phyloP scores from a whole-genome alignment of 1,139 yeast genomes.

The Magnusiomyces suaveolens region DNA sequence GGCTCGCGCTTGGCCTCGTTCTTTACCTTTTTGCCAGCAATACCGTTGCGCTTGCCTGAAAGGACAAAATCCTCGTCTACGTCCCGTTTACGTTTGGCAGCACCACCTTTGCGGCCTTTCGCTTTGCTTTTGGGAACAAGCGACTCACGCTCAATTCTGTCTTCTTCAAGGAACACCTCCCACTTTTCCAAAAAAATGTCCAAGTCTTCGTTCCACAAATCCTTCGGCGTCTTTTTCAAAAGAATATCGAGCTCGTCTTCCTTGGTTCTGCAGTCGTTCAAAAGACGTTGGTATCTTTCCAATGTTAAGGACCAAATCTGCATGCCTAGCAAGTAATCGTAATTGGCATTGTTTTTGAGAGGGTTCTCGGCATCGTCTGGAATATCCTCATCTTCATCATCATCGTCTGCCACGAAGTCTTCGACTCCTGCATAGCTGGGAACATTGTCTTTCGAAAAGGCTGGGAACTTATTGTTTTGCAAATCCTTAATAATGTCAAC shows the following conservation, averaged over 20 bases:
- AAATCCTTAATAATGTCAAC: conserved; percentile 55
- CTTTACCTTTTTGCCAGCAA: conserved; percentile 11
- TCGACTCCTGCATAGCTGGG: conserved; percentile 39
- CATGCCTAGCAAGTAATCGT: conserved; percentile 55
- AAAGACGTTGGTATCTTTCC: conserved; percentile 74
- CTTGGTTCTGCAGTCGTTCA: conserved; percentile 61
- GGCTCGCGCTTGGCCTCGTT: conserved; percentile 10
- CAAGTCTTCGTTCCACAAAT: conserved; percentile 76
- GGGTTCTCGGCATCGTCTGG: conserved; percentile 29
- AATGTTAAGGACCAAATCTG: conserved; percentile 85
- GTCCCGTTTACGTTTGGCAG: conserved; percentile 15
- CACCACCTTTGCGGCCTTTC: conserved; percentile 11
- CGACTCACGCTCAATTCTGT: conserved; percentile 36
- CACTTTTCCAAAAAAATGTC: conserved; percentile 62
- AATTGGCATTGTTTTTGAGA: conserved; percentile 34
- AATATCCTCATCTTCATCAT: conserved; percentile 26
- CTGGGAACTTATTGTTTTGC: conserved; percentile 56
- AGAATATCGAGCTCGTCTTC: conserved; percentile 63
- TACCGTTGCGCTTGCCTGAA: too few species aligned
- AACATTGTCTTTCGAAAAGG: conserved; percentile 60
- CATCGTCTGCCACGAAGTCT: conserved; percentile 30
- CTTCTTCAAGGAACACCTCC: conserved; percentile 52
- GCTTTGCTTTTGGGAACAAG: conserved; percentile 17
- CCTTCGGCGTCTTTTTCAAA: conserved; percentile 67
- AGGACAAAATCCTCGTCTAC: conserved; percentile 20